These are phyloP conservation scores for Ceratocystis eucalypticola DNA, from an alignment of 2,329 filamentous ascomycete genomes.

Conservation along the genomic window DNA sequence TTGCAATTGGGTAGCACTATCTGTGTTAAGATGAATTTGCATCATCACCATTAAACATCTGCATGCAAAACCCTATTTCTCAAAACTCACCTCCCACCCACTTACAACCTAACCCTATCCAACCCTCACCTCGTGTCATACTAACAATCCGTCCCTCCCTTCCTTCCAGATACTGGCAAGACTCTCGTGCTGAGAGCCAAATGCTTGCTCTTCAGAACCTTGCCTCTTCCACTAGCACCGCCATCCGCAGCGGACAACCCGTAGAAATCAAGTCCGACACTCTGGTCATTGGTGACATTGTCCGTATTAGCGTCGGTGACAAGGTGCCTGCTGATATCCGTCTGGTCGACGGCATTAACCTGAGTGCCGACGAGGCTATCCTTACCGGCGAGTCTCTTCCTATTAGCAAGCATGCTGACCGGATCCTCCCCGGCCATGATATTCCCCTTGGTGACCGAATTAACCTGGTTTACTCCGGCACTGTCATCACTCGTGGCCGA, in stretches of 20 bases:
- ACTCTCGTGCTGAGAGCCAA: constrained; percentile 48
- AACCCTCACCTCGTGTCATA: constrained; percentile 2
- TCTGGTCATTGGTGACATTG: constrained; percentile 54
- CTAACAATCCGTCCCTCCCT: constrained; percentile 1
- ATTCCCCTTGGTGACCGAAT: constrained; percentile 54
- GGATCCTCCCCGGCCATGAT: constrained; percentile 37
- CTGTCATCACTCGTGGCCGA: constrained; percentile 57
- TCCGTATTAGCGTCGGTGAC: constrained; percentile 49
- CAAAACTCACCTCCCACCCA: neutral
- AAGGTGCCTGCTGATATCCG: constrained; percentile 57
- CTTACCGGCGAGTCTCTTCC: constrained; percentile 62
- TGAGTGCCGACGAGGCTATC: constrained; percentile 62
- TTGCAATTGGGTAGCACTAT: neutral
- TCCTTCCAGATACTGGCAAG: constrained; percentile 29
- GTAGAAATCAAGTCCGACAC: constrained; percentile 41
- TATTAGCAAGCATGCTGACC: constrained; percentile 50
- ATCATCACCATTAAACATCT: too few relatives aligned
- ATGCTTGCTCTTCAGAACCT: constrained; percentile 47
- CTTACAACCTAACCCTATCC: neutral
- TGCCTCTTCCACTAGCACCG: constrained; percentile 46
- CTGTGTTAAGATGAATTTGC: neutral
- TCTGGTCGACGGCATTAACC: constrained; percentile 53
- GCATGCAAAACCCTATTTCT: too few relatives aligned
- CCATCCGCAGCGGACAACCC: constrained; percentile 40
- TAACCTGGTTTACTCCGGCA: constrained; percentile 59